A percentile compares a stretch with the other conserved stretches of the same genome.
Conservation (phyloP, 1,139 yeast genomes). For the Geotrichum reessii region DNA sequence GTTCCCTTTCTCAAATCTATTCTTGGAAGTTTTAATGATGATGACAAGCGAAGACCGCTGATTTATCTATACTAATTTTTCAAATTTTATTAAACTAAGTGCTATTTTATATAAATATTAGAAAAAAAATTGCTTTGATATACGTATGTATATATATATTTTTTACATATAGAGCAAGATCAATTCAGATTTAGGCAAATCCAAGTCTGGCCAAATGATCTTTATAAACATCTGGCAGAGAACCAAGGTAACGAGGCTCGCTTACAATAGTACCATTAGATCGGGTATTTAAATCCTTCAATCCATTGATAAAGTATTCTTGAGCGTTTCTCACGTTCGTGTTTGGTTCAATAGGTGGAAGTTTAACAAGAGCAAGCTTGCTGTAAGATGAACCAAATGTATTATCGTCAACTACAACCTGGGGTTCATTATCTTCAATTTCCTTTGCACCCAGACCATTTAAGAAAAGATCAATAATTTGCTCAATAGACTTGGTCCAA, state of each 20-base stretch:
- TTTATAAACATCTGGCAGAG: background rate
- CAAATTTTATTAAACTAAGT: too few species aligned
- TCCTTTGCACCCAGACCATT: conserved; percentile 28
- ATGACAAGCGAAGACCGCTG: conserved; percentile 10
- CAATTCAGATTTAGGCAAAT: background rate
- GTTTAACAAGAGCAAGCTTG: conserved; percentile 57
- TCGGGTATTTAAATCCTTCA: conserved; percentile 33
- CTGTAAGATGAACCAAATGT: conserved; percentile 85
- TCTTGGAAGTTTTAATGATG: conserved; percentile 5
- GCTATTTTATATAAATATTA: background rate
- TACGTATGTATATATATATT: too few species aligned
- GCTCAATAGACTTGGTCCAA: conserved; percentile 48
- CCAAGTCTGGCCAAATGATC: background rate
- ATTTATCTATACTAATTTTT: conserved; percentile 25
- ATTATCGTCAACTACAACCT: conserved; percentile 53
- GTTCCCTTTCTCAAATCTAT: conserved; percentile 26
- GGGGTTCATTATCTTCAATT: conserved; percentile 33
- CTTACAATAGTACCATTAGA: conserved; percentile 3
- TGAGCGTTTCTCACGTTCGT: conserved; percentile 42
- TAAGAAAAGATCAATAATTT: conserved; percentile 42
- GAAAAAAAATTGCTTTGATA: background rate
- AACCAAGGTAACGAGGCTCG: background rate
- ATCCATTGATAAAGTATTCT: conserved; percentile 36
- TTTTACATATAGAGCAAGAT: background rate
- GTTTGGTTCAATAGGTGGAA: conserved; percentile 64